These are phyloP conservation scores for Xylaria arbuscula DNA, from an alignment of 2,329 filamentous ascomycete species.

Conservation along the genomic window DNA sequence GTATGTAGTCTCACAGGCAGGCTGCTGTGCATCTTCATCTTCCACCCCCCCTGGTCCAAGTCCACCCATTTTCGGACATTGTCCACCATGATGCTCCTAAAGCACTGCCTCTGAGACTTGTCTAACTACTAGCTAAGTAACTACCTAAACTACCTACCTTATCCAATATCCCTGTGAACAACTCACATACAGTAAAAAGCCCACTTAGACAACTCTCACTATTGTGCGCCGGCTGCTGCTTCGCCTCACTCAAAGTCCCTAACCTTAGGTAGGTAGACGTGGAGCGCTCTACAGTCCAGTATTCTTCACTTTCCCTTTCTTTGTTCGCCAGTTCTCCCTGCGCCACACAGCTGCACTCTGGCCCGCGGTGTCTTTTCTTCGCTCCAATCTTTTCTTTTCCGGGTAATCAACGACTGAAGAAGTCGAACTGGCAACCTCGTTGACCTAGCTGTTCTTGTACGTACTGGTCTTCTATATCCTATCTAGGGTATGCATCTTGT, in stretches of 20 bases:
- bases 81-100: slow-evolving; percentile 3
- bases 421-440: background rate
- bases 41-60: slow-evolving; percentile 5
- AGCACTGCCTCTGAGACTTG: slow-evolving; percentile 26
- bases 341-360: slow-evolving; percentile 25
- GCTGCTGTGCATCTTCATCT: slow-evolving; percentile 11
- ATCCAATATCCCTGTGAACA: slow-evolving; percentile 23
- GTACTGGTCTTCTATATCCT: slow-evolving; percentile 14
- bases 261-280: background rate
- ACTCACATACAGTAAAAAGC: slow-evolving; percentile 22
- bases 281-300: slow-evolving; percentile 2
- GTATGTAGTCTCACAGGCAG: slow-evolving; percentile 12
- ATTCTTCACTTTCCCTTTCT: slow-evolving; percentile 9
- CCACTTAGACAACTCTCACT: slow-evolving; percentile 20
- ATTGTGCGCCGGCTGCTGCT: background rate
- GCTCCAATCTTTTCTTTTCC: slow-evolving; percentile 8
- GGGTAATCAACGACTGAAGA: background rate
- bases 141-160: too few relatives aligned
- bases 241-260: slow-evolving; percentile 11
- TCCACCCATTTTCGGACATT: slow-evolving; percentile 12
- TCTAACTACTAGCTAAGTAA: too few relatives aligned
- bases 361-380: slow-evolving; percentile 13
- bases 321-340: slow-evolving; percentile 1
- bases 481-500: slow-evolving; percentile 1
- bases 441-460: slow-evolving; percentile 13